These are phyloP conservation scores for Diaporthe sp. DNA, from an alignment of 2,329 filamentous ascomycete genomes.

Conservation along the genomic window DNA sequence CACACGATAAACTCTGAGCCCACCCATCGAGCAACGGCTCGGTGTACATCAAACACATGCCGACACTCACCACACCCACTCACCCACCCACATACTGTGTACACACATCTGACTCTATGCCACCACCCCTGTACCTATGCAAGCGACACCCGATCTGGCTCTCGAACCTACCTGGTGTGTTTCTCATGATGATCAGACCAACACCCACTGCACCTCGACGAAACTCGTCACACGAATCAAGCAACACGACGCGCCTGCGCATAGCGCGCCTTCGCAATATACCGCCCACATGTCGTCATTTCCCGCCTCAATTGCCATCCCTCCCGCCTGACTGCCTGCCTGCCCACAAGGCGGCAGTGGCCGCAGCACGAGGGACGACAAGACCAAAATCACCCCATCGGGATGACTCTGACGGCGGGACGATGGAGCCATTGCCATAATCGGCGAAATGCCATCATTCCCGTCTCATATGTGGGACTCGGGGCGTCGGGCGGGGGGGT, in stretches of 20 bases:
- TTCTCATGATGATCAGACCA: slow-evolving; percentile 10
- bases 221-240: slow-evolving; percentile 4
- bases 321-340: background rate
- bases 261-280: slow-evolving; percentile 28
- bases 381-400: slow-evolving; percentile 7
- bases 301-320: background rate
- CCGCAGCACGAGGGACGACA: slow-evolving; percentile 8
- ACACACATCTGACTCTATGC: background rate
- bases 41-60: background rate
- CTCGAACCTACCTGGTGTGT: background rate
- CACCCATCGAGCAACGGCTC: background rate
- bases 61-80: background rate
- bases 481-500: too few species aligned
- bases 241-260: background rate
- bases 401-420: background rate
- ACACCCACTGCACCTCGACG: background rate
- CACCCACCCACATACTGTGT: too few species aligned
- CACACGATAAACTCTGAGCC: slow-evolving; percentile 12
- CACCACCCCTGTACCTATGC: slow-evolving; percentile 3
- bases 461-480: slow-evolving; percentile 13
- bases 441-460: background rate
- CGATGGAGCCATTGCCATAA: background rate
- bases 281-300: slow-evolving; percentile 27
- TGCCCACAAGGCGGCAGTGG: slow-evolving; percentile 22
- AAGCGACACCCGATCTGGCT: slow-evolving; percentile 15